phyloP scores from a whole-genome alignment of 2,329 filamentous ascomycete genomes.

The Cercospora sesami region DNA sequence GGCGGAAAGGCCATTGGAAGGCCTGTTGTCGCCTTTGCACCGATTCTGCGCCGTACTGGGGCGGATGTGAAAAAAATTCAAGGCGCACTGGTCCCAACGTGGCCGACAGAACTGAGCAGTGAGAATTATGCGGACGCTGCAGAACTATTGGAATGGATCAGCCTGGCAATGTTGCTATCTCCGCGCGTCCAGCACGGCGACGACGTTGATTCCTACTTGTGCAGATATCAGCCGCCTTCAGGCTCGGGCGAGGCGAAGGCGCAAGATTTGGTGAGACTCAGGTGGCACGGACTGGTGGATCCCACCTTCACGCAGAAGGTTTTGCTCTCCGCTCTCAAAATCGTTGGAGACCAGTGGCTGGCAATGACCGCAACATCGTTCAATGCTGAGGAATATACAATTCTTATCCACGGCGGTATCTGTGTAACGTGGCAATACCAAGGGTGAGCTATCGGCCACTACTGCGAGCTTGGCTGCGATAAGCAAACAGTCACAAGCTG shows the following conservation, averaged over 20 bases:
- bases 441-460: constrained; percentile 27
- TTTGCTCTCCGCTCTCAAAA: constrained; percentile 34
- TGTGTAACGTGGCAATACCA: constrained; percentile 39
- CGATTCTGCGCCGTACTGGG: constrained; percentile 33
- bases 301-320: constrained; percentile 37
- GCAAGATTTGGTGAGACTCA: constrained; percentile 40
- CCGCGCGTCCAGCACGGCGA: constrained; percentile 62
- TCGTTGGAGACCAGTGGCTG: constrained; percentile 36
- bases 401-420: constrained; percentile 32
- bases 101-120: constrained; percentile 38
- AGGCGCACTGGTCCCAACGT: constrained; percentile 36
- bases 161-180: constrained; percentile 65
- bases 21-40: constrained; percentile 36
- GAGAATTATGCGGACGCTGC: constrained; percentile 63
- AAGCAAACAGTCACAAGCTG: not conserved
- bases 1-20: not conserved
- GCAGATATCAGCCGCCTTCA: constrained; percentile 62
- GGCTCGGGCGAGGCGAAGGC: constrained; percentile 9
- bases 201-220: constrained; percentile 66
- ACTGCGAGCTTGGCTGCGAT: not conserved
- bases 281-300: constrained; percentile 49
- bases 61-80: constrained; percentile 32
- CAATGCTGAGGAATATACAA: constrained; percentile 34
- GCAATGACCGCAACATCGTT: constrained; percentile 36
- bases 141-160: constrained; percentile 73